These are phyloP conservation scores for Ophioceras dolichostomum DNA, from an alignment of 2,329 filamentous ascomycete species.

Conservation along the genomic window DNA sequence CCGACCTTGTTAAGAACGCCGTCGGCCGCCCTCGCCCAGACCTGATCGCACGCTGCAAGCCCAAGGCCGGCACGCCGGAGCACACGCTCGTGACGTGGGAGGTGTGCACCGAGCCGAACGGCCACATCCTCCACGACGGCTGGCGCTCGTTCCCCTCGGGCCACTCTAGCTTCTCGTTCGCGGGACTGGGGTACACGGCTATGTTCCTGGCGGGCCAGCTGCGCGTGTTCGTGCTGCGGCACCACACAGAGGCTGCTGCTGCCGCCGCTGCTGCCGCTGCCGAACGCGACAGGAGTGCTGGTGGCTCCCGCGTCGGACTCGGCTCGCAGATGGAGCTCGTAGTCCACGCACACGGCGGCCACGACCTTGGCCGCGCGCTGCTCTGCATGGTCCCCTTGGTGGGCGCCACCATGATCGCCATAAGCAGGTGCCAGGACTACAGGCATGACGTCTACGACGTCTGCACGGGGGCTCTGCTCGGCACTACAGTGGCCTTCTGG, in stretches of 20 bases:
- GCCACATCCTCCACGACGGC: constrained; percentile 64
- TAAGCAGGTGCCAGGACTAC: constrained; percentile 58
- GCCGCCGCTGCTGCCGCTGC: constrained; percentile 9
- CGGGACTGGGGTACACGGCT: constrained; percentile 62
- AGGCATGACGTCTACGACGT: constrained; percentile 62
- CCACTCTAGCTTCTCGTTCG: constrained; percentile 69
- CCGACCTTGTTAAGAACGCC: constrained; percentile 82
- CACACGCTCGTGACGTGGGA: constrained; percentile 47
- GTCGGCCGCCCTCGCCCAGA: constrained; percentile 56
- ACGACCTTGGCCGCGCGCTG: constrained; percentile 41
- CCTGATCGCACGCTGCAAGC: constrained; percentile 64
- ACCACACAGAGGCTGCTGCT: not conserved
- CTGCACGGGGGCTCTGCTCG: constrained; percentile 46
- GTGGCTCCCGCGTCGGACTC: constrained; percentile 11
- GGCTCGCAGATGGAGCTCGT: not conserved
- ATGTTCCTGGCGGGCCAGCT: constrained; percentile 59
- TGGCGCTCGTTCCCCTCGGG: constrained; percentile 77
- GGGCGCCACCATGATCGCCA: constrained; percentile 54
- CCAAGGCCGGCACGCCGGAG: constrained; percentile 34
- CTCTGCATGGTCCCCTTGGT: constrained; percentile 46
- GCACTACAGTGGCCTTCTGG: constrained; percentile 49
- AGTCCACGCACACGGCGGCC: constrained; percentile 13
- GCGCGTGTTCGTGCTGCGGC: constrained; percentile 34
- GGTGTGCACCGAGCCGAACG: constrained; percentile 60
- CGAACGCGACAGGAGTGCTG: constrained; percentile 22